phyloP scores from a whole-genome alignment of 176 grass and related monocot genomes.

The Aegilops tauschii region DNA sequence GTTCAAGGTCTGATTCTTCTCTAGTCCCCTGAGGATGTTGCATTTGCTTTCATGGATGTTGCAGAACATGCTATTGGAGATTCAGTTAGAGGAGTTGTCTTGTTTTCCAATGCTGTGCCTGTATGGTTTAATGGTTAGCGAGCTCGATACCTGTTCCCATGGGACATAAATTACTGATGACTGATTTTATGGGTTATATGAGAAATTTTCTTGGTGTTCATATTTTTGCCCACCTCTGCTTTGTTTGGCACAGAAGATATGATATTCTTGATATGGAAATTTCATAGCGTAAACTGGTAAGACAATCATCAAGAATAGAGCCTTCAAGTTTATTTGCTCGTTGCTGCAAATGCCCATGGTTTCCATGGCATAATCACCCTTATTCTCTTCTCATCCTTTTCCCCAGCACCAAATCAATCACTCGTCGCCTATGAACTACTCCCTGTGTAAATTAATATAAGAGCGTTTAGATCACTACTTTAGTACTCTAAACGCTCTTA shows the following conservation, averaged over 20 bases:
- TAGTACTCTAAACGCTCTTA: too few species aligned
- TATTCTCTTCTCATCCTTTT: constrained; percentile 36
- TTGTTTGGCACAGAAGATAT: background rate
- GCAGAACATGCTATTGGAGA: background rate
- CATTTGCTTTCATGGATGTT: background rate
- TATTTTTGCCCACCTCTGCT: background rate
- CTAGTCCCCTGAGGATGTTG: background rate
- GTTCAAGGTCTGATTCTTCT: constrained; percentile 64
- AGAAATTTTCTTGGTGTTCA: background rate
- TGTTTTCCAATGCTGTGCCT: background rate
- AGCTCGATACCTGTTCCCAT: background rate
- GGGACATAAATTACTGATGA: constrained; percentile 4
- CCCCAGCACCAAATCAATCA: constrained; percentile 36
- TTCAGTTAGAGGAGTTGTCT: background rate
- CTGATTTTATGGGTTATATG: background rate
- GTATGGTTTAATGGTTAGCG: background rate
- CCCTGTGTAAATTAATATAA: too few species aligned
- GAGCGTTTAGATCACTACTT: too few species aligned
- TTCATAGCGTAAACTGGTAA: background rate
- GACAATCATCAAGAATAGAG: background rate
- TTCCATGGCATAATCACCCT: constrained; percentile 42
- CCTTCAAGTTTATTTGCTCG: constrained; percentile 32
- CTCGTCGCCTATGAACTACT: background rate
- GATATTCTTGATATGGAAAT: background rate
- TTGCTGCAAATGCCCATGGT: constrained; percentile 36